Conservation (phyloP, 2,329 filamentous ascomycete species). For the Scedosporium minutisporum region DNA sequence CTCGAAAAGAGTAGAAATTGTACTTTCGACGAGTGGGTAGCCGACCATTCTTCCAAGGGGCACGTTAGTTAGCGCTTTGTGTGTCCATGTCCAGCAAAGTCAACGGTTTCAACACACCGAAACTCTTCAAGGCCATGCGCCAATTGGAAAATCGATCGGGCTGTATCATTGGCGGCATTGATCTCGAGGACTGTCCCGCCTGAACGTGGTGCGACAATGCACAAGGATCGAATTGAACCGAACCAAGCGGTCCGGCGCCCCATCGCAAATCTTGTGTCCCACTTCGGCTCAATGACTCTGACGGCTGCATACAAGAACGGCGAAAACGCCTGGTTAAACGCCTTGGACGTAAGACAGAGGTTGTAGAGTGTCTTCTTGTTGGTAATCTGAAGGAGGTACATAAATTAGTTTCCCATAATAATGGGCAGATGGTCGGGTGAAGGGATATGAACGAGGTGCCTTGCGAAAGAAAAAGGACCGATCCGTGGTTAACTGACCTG, state of each 20-base stretch:
- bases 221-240: background rate
- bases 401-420: too few species aligned
- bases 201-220: background rate
- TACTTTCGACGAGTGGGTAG: background rate
- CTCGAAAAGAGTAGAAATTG: background rate
- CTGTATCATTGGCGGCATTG: background rate
- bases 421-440: too few species aligned
- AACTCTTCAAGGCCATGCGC: background rate
- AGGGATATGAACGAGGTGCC: too few species aligned
- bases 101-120: background rate
- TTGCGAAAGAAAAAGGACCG: too few species aligned
- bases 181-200: background rate
- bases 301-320: background rate
- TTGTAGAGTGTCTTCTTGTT: background rate
- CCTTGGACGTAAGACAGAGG: background rate
- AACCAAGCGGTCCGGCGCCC: background rate
- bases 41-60: background rate
- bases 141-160: background rate
- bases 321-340: background rate
- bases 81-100: background rate
- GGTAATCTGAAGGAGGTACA: background rate
- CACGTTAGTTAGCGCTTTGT: background rate
- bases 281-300: background rate
- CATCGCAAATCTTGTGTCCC: background rate
- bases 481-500: background rate